Evolutionary conservation across 31 red algal genomes (phyloP).

Genomic region (Endocladia muricata): DNA sequence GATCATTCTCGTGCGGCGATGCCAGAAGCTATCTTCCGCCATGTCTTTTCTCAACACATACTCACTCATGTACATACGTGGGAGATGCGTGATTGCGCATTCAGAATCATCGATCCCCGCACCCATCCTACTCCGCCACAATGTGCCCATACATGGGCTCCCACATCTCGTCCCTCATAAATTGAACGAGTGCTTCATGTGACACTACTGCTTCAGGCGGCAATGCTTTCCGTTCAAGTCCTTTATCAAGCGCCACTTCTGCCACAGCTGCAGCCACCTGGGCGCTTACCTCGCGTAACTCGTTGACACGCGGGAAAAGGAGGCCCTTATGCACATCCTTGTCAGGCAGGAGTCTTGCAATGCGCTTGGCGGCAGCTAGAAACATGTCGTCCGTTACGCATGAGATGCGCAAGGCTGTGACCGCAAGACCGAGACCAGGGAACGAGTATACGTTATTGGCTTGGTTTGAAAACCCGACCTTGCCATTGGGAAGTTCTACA

Average conservation of each 20-base stretch:
- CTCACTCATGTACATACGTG: too few species aligned
- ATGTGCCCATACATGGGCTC: constrained; percentile 71
- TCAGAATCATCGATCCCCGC: too few species aligned
- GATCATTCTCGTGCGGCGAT: too few species aligned
- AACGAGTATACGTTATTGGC: constrained; percentile 88
- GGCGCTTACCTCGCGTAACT: constrained; percentile 64
- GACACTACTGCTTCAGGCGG: constrained; percentile 19
- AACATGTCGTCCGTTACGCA: constrained; percentile 85
- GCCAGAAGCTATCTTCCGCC: too few species aligned
- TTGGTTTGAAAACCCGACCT: constrained; percentile 41
- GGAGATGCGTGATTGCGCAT: too few species aligned
- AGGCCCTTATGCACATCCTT: constrained; percentile 44
- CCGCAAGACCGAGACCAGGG: constrained; percentile 73
- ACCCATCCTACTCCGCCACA: constrained; percentile 14
- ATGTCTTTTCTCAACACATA: too few species aligned
- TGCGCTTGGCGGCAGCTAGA: constrained; percentile 55
- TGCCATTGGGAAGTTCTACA: constrained; percentile 36
- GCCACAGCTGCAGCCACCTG: constrained; percentile 69
- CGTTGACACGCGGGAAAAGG: constrained; percentile 57
- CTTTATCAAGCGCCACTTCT: constrained; percentile 54
- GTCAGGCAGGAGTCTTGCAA: constrained; percentile 34
- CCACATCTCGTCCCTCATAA: constrained; percentile 66
- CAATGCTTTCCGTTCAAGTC: constrained; percentile 18
- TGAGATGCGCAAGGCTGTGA: constrained; percentile 56
- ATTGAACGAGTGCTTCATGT: constrained; percentile 31